Evolutionary conservation across 2,329 filamentous ascomycete species (phyloP), one percentile per base, ranked within the genome.

Genomic region (Venturia nashicola): DNA sequence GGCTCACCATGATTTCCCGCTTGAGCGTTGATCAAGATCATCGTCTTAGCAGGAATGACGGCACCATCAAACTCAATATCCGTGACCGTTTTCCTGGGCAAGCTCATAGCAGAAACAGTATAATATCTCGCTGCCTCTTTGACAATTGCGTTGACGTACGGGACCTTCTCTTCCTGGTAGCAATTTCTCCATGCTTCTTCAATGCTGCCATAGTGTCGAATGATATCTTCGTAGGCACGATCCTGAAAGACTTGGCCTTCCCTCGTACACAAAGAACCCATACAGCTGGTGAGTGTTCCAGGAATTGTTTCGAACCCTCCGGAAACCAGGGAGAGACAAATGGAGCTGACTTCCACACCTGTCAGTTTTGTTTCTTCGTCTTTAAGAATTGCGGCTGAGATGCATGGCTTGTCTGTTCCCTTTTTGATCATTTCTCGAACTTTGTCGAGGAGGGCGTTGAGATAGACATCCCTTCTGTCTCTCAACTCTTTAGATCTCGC

Each of bases 231-330:
- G 61, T 80, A 82, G 0, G 80, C 80, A 6, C 76, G 74, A n/a
- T 82, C 79, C 67, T 83, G 80, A 70, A 78, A 82, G 1, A 72
- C 66, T 65, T 82, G 80, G 0, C 80, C 80, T 67, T 79, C 77
- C 0, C 72, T 70, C 0, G 79, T 82, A 1, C 73, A 77, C 0
- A 83, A 71, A 0, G 78, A 81, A 1, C 79, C 80, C 51, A 83
- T 77, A 55, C 77, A 79, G 5, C 77, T 79, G 0, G 80, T 82
- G n/a, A 82, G 66, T 0, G 80, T 82, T 0, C 80, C 80, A 0
- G 80, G 79, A 57, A 83, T 82, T 0, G 80, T 82, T 67, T 83
- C 80, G 60, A 83, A 83, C 0, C 80, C 80, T 12, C 80, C 80
- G 23, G 78, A 80, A 0, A 83, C 80, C 1, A 83, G 72, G 0